Percentiles rank a stretch among this genome's conserved stretches.
Evolutionary conservation across 2,329 filamentous ascomycete species (phyloP).

Genomic region (Lachnellula cervina): DNA sequence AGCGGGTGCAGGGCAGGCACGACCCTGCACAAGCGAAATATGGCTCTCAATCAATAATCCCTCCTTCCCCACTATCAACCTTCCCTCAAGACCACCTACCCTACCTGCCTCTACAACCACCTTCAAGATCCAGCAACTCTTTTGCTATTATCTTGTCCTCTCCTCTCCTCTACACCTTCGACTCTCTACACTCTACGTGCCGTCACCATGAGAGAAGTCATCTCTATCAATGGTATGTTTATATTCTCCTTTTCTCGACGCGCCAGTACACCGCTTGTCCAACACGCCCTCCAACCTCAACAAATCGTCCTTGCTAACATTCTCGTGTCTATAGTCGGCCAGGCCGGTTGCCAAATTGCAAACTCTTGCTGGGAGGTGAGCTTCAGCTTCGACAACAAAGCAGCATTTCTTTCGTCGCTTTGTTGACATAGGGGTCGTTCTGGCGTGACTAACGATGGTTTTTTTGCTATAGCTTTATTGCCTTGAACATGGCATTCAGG

Average conservation of each 20-base stretch:
- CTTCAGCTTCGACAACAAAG: slow-evolving; percentile 31
- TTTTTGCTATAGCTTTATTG: slow-evolving; percentile 78
- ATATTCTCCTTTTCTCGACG: slow-evolving; percentile 24
- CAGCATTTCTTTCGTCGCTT: slow-evolving; percentile 20
- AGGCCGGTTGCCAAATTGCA: slow-evolving; percentile 99
- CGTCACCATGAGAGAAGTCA: slow-evolving; percentile 94
- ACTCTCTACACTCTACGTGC: slow-evolving; percentile 25
- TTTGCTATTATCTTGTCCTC: neutral
- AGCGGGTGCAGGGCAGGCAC: neutral
- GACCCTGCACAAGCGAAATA: neutral
- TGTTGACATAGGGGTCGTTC: slow-evolving; percentile 5
- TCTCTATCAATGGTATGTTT: slow-evolving; percentile 91
- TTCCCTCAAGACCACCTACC: neutral
- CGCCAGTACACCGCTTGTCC: slow-evolving; percentile 37
- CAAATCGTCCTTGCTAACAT: slow-evolving; percentile 22
- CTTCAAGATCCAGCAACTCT: slow-evolving; percentile 11
- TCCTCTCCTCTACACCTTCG: slow-evolving; percentile 16
- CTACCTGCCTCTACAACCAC: neutral
- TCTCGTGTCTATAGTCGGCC: slow-evolving; percentile 68
- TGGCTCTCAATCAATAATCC: neutral
- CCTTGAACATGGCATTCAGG: slow-evolving; percentile 99
- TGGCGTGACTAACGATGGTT: slow-evolving; percentile 23
- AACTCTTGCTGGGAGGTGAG: slow-evolving; percentile 99
- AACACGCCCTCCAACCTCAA: slow-evolving; percentile 17
- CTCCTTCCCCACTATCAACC: slow-evolving; percentile 23